Evolutionary conservation across 2,329 filamentous ascomycete species (phyloP).

Genomic region (Fusarium nanum): DNA sequence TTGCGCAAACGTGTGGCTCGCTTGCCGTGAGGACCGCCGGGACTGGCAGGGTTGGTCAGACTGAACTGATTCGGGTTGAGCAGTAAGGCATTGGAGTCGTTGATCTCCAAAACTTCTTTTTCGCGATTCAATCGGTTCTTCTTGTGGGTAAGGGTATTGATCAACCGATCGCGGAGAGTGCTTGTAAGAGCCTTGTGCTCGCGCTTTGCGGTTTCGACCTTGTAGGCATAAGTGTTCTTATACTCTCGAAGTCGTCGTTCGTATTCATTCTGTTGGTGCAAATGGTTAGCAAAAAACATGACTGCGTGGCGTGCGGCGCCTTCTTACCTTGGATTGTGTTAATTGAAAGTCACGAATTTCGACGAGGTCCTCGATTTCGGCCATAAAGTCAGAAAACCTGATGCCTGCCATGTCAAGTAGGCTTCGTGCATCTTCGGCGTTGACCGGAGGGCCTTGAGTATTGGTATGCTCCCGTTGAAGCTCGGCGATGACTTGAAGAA

Average conservation of each 20-base stretch:
- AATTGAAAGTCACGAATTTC: constrained; percentile 88
- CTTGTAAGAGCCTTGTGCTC: constrained; percentile 69
- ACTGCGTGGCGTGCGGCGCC: constrained; percentile 1
- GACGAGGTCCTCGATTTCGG: constrained; percentile 87
- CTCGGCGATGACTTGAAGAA: constrained; percentile 77
- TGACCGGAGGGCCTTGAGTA: constrained; percentile 54
- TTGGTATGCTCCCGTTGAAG: constrained; percentile 67
- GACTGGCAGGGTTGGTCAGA: constrained; percentile 72
- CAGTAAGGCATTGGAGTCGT: constrained; percentile 72
- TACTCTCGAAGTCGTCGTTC: constrained; percentile 71
- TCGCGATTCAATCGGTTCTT: constrained; percentile 73
- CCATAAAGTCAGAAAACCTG: constrained; percentile 85
- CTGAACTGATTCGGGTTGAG: constrained; percentile 77
- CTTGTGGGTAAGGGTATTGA: constrained; percentile 73
- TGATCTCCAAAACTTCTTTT: constrained; percentile 75
- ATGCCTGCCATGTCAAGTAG: constrained; percentile 82
- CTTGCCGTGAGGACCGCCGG: constrained; percentile 72
- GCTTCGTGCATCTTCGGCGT: constrained; percentile 61
- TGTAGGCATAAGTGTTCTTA: constrained; percentile 69
- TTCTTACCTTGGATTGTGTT: constrained; percentile 80
- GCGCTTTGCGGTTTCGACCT: constrained; percentile 70
- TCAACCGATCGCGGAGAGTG: constrained; percentile 74
- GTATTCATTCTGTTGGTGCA: constrained; percentile 65
- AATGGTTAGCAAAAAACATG: constrained; percentile 29
- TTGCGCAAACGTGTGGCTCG: constrained; percentile 71